Conservation (phyloP, 345 rosid genomes). For the Populus davidiana region DNA sequence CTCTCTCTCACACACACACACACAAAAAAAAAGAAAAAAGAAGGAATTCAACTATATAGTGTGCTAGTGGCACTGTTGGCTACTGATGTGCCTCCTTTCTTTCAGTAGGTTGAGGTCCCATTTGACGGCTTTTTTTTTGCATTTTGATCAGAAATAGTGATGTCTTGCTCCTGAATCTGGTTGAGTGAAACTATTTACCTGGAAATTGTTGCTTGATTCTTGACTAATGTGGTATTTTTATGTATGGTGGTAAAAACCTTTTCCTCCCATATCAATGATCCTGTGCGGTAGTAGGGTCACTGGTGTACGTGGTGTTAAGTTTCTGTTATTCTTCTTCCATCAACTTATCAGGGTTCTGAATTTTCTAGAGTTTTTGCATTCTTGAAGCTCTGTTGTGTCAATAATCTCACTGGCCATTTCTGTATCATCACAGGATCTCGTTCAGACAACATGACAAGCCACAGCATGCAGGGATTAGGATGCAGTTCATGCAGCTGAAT, state of each 20-base stretch:
- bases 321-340: background rate
- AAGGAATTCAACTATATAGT: background rate
- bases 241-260: background rate
- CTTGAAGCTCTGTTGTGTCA: background rate
- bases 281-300: background rate
- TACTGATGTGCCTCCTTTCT: background rate
- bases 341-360: background rate
- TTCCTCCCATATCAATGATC: background rate
- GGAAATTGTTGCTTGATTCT: background rate
- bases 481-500: constrained; percentile 7
- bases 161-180: background rate
- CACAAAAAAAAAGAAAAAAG: too few species aligned
- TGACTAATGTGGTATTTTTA: background rate
- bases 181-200: background rate
- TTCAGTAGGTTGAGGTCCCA: background rate
- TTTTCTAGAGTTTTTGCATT: background rate
- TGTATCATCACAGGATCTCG: background rate
- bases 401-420: background rate
- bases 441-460: background rate
- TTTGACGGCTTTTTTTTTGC: background rate
- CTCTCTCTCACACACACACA: background rate
- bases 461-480: background rate
- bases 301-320: background rate
- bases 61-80: background rate
- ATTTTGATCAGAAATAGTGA: background rate